Base-by-base conservation (phyloP, 75 land plant species). In the Selaginella tamariscina region DNA sequence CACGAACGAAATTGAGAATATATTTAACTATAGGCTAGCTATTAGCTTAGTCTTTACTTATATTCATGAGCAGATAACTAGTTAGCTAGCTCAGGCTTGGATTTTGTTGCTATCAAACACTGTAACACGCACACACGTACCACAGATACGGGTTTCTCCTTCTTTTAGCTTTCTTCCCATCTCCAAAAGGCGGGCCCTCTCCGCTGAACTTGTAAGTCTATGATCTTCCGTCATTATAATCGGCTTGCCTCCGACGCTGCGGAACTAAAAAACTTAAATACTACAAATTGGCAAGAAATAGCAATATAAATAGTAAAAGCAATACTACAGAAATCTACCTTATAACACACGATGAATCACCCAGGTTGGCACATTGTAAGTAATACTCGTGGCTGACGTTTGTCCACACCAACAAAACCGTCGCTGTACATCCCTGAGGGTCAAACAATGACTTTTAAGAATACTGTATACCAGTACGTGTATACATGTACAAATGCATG, bases 281-380 rank as follows among this genome's bases (percentile, higher is more conserved):
- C 49, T 39, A 15, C n/a, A n/a, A n/a, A n/a, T n/a, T n/a, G n/a
- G n/a, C n/a, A n/a, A n/a, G 49, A 39, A 39, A 5, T 39, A 39
- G 11, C 49, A n/a, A n/a, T n/a, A n/a, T n/a, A n/a, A n/a, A 39
- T 39, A 39, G 15, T 39, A 5, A 39, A 39, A 39, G 49, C 49
- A n/a, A n/a, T n/a, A n/a, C n/a, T n/a, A 23, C 23, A 33, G 20
- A 30, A 9, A 60, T 56, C 24, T 70, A 95, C 99, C 80, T 84
- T 33, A 95, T 30, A 57, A 95, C 54, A 72, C 99, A 95, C 70
- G 88, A 80, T 49, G 99, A 95, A 71, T 95, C 99, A 27, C 99
- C 99, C 72, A 95, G 82, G 81, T 95, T 95, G 56, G 96, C 99
- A 85, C 99, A 95, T 71, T 90, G 99, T 44, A 78, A 83, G 74